Percentiles rank a stretch among this genome's conserved stretches.
These are phyloP conservation scores for Calocera viscosa DNA, from an alignment of 768 basidiomycete species.

Conservation along the genomic window DNA sequence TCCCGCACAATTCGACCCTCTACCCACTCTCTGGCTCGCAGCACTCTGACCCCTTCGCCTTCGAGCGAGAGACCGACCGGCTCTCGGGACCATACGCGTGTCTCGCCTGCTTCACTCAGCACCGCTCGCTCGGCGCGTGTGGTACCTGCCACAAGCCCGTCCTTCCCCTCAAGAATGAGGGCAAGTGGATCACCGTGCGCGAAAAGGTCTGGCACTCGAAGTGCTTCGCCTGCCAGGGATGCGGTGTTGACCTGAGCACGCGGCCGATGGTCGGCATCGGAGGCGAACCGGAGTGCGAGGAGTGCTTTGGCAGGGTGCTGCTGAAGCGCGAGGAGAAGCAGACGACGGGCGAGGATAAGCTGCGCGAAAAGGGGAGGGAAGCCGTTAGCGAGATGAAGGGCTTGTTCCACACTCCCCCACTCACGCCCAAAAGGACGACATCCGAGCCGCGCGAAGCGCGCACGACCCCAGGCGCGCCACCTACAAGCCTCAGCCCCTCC, in stretches of 20 bases:
- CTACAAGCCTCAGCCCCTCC: constrained; percentile 30
- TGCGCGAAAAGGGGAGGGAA: not conserved
- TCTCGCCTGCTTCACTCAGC: constrained; percentile 52
- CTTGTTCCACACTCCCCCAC: not conserved
- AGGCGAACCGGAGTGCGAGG: constrained; percentile 63
- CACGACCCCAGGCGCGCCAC: constrained; percentile 21
- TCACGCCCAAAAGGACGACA: not conserved
- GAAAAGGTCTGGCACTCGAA: constrained; percentile 68
- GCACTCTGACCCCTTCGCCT: not conserved
- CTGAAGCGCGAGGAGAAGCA: constrained; percentile 36
- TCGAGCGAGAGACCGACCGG: not conserved
- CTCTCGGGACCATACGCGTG: constrained; percentile 47
- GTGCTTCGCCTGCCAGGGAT: constrained; percentile 66
- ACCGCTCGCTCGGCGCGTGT: constrained; percentile 67
- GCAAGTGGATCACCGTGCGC: constrained; percentile 59
- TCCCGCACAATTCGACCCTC: constrained; percentile 73
- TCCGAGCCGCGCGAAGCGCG: constrained; percentile 30
- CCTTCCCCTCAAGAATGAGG: constrained; percentile 61
- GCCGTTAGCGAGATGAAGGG: not conserved
- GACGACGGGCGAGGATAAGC: constrained; percentile 19
- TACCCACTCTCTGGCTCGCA: constrained; percentile 41
- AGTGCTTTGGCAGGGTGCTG: constrained; percentile 69
- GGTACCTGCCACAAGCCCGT: constrained; percentile 56
- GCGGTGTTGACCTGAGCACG: constrained; percentile 59
- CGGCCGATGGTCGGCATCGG: constrained; percentile 72